Base-by-base conservation (phyloP, 352 stramenopile genomes). In the Globisporangium spiculum region DNA sequence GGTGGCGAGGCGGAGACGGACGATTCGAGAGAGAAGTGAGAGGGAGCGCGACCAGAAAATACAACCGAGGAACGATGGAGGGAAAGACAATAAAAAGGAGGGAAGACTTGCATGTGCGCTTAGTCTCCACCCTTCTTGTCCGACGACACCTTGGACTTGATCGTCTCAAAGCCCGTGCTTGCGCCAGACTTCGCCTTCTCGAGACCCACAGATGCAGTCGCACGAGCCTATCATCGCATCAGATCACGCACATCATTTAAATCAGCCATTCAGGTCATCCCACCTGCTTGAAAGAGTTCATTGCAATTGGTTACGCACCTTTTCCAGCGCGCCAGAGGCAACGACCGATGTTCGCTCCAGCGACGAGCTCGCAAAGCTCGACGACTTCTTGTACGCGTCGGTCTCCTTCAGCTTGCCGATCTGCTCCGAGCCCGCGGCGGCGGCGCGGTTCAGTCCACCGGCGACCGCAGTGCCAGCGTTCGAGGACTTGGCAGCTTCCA, bases 371-470 rank as follows among this genome's bases (percentile, higher is more conserved):
- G 85, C 85, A 8, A 89, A 74, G 27, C 68, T 82, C 12, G 83
- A 86, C 22, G 83, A 90, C 70, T 89, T 92, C 74, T 96, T 96
- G 79, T 90, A 96, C 34, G 86, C 85, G 7, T 92, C 88, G 32
- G 88, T 91, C 62, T 91, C 86, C 71, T 92, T 92, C 4, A 96
- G 74, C 75, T 93, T 94, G 66, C 68, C 81, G 41, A 93, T 86
- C 71, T 88, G 79, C 71, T 93, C 85, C 61, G 88, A 91, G 18
- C 83, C 78, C 22, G 80, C 86, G 2, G 73, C 78, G 3, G 84
- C 83, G 20, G 83, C 88, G 20, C 68, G 83, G 70, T 78, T 92
- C 56, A 93, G 46, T 14, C 88, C 86, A 14, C 78, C 83, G 0
- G 83, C 79, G 58, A 96, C 79, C 6, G 83, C 85, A 41, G 79